These are phyloP conservation scores for Solanum chmielewskii DNA, from an alignment of 257 asterid species.

Conservation along the genomic window DNA sequence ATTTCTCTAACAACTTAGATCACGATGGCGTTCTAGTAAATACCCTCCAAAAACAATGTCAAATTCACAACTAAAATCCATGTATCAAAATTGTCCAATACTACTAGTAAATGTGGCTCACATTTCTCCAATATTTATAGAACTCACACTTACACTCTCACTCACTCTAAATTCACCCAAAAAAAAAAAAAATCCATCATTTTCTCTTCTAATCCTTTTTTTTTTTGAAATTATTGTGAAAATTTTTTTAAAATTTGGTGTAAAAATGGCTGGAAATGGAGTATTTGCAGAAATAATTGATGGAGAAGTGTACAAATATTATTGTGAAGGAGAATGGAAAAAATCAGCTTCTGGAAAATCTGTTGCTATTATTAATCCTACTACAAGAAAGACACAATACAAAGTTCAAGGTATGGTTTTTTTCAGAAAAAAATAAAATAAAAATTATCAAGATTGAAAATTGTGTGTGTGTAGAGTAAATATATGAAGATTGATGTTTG, in stretches of 20 bases:
- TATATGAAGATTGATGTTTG: neutral
- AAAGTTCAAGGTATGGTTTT: conserved; percentile 80
- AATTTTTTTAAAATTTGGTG: neutral
- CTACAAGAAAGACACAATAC: conserved; percentile 78
- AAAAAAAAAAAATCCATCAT: neutral
- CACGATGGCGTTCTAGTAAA: neutral
- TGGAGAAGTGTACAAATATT: conserved; percentile 68
- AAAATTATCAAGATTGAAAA: too few relatives aligned
- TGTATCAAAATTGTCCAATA: conserved; percentile 3
- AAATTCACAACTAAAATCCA: neutral
- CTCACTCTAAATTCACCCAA: neutral
- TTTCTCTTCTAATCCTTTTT: neutral
- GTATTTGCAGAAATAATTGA: conserved; percentile 69
- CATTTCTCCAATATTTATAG: conserved; percentile 9
- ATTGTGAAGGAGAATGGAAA: conserved; percentile 84
- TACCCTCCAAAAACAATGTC: neutral
- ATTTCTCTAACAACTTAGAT: conserved; percentile 1
- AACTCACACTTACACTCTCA: neutral
- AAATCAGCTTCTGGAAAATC: conserved; percentile 66
- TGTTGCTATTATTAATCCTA: conserved; percentile 72
- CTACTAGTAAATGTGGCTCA: conserved; percentile 18
- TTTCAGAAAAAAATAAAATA: too few relatives aligned
- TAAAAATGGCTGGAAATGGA: conserved; percentile 73
- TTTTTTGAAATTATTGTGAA: neutral
- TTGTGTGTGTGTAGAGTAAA: too few relatives aligned